Evolutionary conservation across 495 filamentous ascomycete species (phyloP), one percentile per base, ranked within the genome.

Genomic region (Penicillium steckii): DNA sequence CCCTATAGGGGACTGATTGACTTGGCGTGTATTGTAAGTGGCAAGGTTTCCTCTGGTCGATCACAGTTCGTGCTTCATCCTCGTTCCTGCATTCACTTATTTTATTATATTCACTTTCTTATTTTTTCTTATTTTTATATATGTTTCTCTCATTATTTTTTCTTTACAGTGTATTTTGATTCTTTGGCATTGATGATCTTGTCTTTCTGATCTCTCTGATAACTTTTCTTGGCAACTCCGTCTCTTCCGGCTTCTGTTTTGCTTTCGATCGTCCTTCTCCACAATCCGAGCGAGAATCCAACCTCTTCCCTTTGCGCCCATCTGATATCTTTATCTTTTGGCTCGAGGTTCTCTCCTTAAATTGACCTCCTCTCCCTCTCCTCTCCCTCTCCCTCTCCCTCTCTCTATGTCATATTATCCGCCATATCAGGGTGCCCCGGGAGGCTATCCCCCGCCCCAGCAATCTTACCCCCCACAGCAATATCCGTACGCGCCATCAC

Each of bases 351-450:
- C n/a, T n/a, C n/a, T n/a, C n/a, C n/a, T n/a, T n/a, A n/a, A n/a
- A n/a, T n/a, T n/a, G n/a, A 22, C 12, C 27, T 12, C 25, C 45
- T 46, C 40, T 37, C 38, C 26, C 21, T 25, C 48, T 29, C 22
- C 26, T 35, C 49, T 47, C 43, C 8, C 29, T 37, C 38, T 50
- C 30, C 21, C 12, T 17, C 23, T 10, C 30, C 22, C 22, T 30
- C 41, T 8, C 19, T 12, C 25, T 25, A 81, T 81, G 78, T 81
- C 78, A 49, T 80, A 76, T 54, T 81, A 80, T 52, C 76, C 75
- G 26, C 71, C 75, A 27, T 75, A 76, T 50, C 65, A 65, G 37
- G 75, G 72, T 38, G 57, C 66, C 38, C 73, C 77, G 55, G 74
- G 73, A 33, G 33, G 33, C 33, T 80, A 81, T 57, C 76, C 75